Conservation (phyloP, 1,139 yeast genomes). For the Yamadazyma taylorii region DNA sequence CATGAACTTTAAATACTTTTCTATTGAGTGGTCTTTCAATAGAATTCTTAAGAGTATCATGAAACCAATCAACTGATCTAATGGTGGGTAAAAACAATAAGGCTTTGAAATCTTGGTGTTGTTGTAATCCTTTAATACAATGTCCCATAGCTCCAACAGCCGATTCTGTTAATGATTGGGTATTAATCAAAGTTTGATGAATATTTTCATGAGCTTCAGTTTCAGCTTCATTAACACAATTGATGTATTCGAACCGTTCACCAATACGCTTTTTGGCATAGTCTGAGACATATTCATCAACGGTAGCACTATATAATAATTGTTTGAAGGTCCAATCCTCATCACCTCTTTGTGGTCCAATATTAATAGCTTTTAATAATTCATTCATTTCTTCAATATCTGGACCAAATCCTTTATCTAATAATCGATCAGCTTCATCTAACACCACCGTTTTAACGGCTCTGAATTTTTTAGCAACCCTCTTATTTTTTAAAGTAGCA, state of each 20-base stretch:
- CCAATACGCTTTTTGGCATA: constrained; percentile 71
- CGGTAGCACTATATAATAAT: constrained; percentile 84
- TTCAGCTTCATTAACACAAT: constrained; percentile 74
- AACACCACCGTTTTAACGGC: constrained; percentile 65
- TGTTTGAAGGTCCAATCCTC: constrained; percentile 50
- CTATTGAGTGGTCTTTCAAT: constrained; percentile 10
- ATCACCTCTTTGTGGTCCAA: constrained; percentile 12
- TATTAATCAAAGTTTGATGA: constrained; percentile 59
- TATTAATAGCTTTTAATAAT: constrained; percentile 32
- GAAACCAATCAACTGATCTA: constrained; percentile 55
- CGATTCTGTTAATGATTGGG: constrained; percentile 49
- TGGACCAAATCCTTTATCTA: constrained; percentile 74
- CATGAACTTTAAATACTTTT: constrained; percentile 48
- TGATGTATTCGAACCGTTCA: constrained; percentile 61
- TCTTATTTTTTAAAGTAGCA: constrained; percentile 53
- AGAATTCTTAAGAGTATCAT: constrained; percentile 18
- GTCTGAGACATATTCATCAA: constrained; percentile 62
- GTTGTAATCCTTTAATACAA: constrained; percentile 24
- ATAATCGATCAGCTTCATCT: constrained; percentile 86
- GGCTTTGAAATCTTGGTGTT: constrained; percentile 55
- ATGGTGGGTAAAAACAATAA: constrained; percentile 84
- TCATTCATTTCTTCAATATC: constrained; percentile 59
- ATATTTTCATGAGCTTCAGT: constrained; percentile 82
- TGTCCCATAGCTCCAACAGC: constrained; percentile 55
- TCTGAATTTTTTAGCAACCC: constrained; percentile 49